These are phyloP conservation scores for Ustilago cynodontis DNA, from an alignment of 1,284 basidiomycete species.

Conservation along the genomic window DNA sequence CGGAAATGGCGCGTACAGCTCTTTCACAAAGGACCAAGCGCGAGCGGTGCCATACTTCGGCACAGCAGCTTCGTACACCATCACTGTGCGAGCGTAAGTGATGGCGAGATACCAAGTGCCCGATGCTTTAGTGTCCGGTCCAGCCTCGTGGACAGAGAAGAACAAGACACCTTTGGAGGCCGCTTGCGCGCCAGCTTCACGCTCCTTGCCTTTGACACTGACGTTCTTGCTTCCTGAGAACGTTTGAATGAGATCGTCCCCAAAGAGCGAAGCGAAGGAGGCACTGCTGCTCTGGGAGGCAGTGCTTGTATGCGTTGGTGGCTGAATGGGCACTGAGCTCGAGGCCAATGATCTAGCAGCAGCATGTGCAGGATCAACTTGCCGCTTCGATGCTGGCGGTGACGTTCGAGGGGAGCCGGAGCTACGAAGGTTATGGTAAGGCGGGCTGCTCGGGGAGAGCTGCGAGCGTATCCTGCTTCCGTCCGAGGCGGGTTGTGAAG, in stretches of 20 bases:
- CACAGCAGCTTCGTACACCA: conserved; percentile 56
- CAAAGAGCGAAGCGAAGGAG: conserved; percentile 48
- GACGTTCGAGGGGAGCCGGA: conserved; percentile 12
- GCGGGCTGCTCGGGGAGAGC: not conserved
- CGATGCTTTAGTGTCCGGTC: conserved; percentile 42
- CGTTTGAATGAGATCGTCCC: conserved; percentile 40
- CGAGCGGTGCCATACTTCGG: conserved; percentile 29
- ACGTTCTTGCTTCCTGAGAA: conserved; percentile 22
- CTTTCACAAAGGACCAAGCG: conserved; percentile 56
- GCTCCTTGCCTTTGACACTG: conserved; percentile 39
- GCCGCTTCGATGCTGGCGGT: conserved; percentile 10
- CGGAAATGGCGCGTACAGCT: conserved; percentile 55
- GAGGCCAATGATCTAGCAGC: conserved; percentile 33
- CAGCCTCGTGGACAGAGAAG: conserved; percentile 58
- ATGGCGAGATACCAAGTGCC: conserved; percentile 63
- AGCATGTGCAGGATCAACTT: conserved; percentile 30
- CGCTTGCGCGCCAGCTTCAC: conserved; percentile 22
- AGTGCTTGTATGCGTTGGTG: conserved; percentile 19
- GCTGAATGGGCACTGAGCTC: conserved; percentile 51
- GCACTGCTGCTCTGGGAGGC: conserved; percentile 24
- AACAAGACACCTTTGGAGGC: conserved; percentile 53
- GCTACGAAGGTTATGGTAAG: not conserved
- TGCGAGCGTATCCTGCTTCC: not conserved
- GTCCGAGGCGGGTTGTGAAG: not conserved
- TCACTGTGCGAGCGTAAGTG: conserved; percentile 49